These are phyloP conservation scores for Globisporangium cylindrosporum DNA, from an alignment of 352 stramenopile genomes.

Conservation along the genomic window DNA sequence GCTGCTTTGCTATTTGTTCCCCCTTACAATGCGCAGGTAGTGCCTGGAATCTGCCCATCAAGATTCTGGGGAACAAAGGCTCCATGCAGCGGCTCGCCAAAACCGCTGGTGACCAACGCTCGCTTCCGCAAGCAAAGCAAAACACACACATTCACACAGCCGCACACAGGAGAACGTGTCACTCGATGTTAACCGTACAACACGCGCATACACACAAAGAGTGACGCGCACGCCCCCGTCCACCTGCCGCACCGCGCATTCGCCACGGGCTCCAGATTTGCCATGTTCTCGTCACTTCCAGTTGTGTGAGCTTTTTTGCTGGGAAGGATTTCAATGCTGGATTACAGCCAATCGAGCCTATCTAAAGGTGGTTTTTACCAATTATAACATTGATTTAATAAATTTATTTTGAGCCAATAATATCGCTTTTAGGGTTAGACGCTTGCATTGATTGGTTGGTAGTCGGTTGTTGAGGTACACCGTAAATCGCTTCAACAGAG, in stretches of 20 bases:
- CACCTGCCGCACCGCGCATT: conserved; percentile 7
- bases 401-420: conserved; percentile 14
- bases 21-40: conserved; percentile 83
- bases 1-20: conserved; percentile 43
- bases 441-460: conserved; percentile 4
- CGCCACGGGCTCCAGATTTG: conserved; percentile 24
- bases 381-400: neutral
- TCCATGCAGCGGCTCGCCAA: conserved; percentile 60
- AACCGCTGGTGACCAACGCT: conserved; percentile 46
- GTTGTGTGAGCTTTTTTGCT: conserved; percentile 27
- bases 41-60: conserved; percentile 75
- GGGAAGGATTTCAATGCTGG: neutral
- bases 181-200: neutral
- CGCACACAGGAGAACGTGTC: neutral
- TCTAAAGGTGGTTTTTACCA: conserved; percentile 3
- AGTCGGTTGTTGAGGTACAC: neutral
- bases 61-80: conserved; percentile 70
- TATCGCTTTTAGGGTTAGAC: neutral
- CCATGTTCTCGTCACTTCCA: conserved; percentile 62
- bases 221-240: conserved; percentile 11
- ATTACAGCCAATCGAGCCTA: conserved; percentile 31
- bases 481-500: neutral
- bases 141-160: neutral
- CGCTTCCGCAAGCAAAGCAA: neutral
- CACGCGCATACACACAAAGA: neutral